Base-by-base conservation (phyloP, 495 filamentous ascomycete species). In the Chlorociboria aeruginascens region DNA sequence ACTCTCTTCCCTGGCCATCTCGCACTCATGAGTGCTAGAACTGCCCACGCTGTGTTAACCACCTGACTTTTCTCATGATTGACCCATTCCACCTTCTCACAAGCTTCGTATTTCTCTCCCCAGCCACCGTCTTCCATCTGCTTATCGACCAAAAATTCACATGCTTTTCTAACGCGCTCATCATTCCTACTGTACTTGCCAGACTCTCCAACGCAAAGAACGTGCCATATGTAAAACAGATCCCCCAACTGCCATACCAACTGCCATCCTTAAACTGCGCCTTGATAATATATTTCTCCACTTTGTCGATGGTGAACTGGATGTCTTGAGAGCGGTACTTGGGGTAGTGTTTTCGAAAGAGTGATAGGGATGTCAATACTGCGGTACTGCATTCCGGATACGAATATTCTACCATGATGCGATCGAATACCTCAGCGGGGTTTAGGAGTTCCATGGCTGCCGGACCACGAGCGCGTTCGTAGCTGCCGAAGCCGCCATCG, bases 321-420 rank as follows among this genome's bases (percentile, higher is more conserved):
- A 97, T 92, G 40, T 93, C 88, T 1, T 75, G 61, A 0, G 73
- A 59, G 30, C 87, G 75, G 64, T 97, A 89, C 25, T 78, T 66
- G 0, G 89, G 89, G 66, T 85, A 85, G 57, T 80, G 75, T 51
- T 82, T 76, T 52, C 71, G 71, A 69, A 95, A 97, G 7, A 87
- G 69, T 0, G 77, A 80, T 1, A 97, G 71, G 0, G 82, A 86
- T 3, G 87, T 93, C n/a, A 96, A 82, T 7, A 86, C 84, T 2
- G 90, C 89, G 2, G 90, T 95, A 2, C 89, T 95, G 64, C 90
- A 97, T 60, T 97, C 90, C 0, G 89, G 89, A 55, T 96, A 93
- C 56, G 93, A 86, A 62, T 96, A 97, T 51, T 93, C 86, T 32
- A 95, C 81, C 90, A 97, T 96, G 60, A 97, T 96, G 9, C 79